phyloP scores from a whole-genome alignment of 1,284 basidiomycete genomes.

The Taiwanofungus camphoratus region DNA sequence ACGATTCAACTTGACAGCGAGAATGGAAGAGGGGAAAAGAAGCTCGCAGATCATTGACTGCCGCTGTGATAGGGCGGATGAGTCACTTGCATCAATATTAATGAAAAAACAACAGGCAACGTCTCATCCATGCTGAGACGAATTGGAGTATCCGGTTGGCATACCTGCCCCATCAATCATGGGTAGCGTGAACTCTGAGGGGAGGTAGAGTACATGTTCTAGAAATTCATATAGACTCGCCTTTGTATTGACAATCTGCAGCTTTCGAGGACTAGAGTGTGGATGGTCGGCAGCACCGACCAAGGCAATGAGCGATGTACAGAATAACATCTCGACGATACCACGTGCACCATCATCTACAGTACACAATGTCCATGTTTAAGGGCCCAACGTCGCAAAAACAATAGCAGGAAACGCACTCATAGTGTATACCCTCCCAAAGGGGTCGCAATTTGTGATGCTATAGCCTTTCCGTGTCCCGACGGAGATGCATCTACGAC shows the following conservation, averaged over 20 bases:
- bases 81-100: too few relatives aligned
- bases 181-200: neutral
- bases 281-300: slow-evolving; percentile 92
- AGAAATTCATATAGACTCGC: slow-evolving; percentile 34
- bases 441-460: slow-evolving; percentile 98
- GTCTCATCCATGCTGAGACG: too few relatives aligned
- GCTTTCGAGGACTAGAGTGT: slow-evolving; percentile 81
- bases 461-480: slow-evolving; percentile 95
- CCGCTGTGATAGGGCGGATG: slow-evolving; percentile 45
- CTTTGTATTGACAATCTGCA: slow-evolving; percentile 99
- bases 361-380: neutral
- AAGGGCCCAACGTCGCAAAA: neutral
- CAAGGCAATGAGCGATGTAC: slow-evolving; percentile 93
- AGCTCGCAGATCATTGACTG: slow-evolving; percentile 99
- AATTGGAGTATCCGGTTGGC: too few relatives aligned
- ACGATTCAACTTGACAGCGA: slow-evolving; percentile 94
- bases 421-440: slow-evolving; percentile 92
- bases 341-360: slow-evolving; percentile 88
- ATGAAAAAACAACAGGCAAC: too few relatives aligned
- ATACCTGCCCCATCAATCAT: too few relatives aligned
- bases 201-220: neutral
- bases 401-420: slow-evolving; percentile 47
- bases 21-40: slow-evolving; percentile 92
- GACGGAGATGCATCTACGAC: slow-evolving; percentile 79
- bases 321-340: slow-evolving; percentile 99